phyloP scores from a whole-genome alignment of 169 alveolate genomes.

The Cryptosporidium sp. region DNA sequence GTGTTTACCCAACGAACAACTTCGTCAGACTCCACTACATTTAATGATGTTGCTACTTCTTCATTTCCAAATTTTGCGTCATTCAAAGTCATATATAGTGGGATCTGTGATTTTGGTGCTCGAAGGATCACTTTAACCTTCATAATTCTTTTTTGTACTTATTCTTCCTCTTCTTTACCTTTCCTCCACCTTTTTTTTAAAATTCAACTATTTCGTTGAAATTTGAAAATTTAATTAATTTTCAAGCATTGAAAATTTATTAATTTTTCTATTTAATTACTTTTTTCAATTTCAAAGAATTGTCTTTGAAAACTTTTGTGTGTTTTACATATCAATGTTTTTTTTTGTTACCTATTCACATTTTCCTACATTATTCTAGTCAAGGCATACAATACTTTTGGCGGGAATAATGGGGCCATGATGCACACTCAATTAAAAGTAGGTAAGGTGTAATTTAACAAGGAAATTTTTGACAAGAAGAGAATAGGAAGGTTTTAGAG shows the following conservation, averaged over 20 bases:
- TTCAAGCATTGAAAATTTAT: background rate
- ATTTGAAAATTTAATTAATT: background rate
- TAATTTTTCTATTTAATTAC: background rate
- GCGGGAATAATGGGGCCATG: conserved; percentile 9
- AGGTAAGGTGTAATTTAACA: background rate
- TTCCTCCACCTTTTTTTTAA: background rate
- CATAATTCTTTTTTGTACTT: conserved; percentile 7
- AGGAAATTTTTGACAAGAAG: background rate
- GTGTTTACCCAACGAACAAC: conserved; percentile 50
- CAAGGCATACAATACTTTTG: background rate
- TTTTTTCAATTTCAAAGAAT: background rate
- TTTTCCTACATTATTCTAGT: background rate
- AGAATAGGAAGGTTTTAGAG: background rate
- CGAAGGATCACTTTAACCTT: conserved; percentile 72
- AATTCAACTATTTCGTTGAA: background rate
- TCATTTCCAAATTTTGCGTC: conserved; percentile 59
- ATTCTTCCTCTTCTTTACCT: background rate
- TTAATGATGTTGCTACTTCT: conserved; percentile 35
- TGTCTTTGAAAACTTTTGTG: background rate
- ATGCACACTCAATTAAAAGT: background rate
- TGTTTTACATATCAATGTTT: conserved; percentile 13
- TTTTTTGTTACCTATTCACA: background rate
- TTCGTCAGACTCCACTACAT: conserved; percentile 69
- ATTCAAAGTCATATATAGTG: conserved; percentile 62
- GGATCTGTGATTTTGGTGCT: conserved; percentile 75